These are phyloP conservation scores for Fusarium musae DNA, from an alignment of 2,329 filamentous ascomycete species.

Conservation along the genomic window DNA sequence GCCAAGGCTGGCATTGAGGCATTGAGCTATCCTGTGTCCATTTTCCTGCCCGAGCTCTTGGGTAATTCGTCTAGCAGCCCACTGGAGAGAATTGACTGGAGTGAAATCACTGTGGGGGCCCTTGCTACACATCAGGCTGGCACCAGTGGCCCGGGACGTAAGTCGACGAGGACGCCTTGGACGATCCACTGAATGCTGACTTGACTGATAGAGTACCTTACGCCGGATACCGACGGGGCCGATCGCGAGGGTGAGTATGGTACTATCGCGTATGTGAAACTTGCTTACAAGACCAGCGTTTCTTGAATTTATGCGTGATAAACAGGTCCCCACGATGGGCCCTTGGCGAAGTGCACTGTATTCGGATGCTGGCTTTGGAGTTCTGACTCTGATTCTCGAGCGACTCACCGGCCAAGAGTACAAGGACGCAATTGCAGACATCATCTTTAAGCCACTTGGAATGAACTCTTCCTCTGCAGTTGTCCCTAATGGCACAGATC, in stretches of 20 bases:
- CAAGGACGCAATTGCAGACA: conserved; percentile 11
- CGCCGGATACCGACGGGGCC: fast-evolving
- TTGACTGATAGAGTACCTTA: not conserved
- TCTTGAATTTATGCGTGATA: conserved; percentile 17
- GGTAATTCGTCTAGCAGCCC: conserved; percentile 12
- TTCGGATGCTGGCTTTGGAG: conserved; percentile 36
- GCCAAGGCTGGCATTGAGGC: conserved; percentile 31
- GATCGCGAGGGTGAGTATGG: not conserved
- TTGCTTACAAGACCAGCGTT: not conserved
- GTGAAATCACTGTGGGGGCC: conserved; percentile 33
- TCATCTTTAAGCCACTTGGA: conserved; percentile 21
- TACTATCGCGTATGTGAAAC: fast-evolving
- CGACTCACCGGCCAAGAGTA: conserved; percentile 23
- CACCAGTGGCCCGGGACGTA: conserved; percentile 14
- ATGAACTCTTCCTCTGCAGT: conserved; percentile 9
- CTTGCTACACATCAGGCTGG: conserved; percentile 37
- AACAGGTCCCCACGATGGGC: conserved; percentile 13
- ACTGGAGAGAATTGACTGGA: conserved; percentile 20
- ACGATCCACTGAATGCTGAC: not conserved
- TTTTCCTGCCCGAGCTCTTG: conserved; percentile 30
- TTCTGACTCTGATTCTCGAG: conserved; percentile 25
- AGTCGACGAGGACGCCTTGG: not conserved
- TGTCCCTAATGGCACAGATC: not conserved
- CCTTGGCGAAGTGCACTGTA: conserved; percentile 33
- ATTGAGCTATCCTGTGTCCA: conserved; percentile 27